Evolutionary conservation across 768 basidiomycete genomes (phyloP).

Genomic region (Fistulinella prunicolor): DNA sequence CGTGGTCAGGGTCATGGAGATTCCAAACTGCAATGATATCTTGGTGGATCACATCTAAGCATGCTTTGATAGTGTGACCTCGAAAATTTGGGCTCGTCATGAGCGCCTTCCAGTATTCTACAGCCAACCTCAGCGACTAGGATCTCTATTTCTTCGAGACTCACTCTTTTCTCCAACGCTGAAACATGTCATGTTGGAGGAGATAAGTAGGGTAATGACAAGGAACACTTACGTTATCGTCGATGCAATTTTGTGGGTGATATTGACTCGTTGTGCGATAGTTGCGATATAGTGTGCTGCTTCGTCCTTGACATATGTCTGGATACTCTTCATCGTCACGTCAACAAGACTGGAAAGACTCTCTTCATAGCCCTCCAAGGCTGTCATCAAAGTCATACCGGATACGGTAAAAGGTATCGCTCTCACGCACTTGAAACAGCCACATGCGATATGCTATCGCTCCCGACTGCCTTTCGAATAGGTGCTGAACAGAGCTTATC

Average conservation of each 20-base stretch:
- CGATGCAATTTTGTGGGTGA: neutral
- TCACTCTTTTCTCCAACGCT: conserved; percentile 3
- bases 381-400: neutral
- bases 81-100: neutral
- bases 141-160: neutral
- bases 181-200: neutral
- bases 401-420: neutral
- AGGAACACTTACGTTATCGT: neutral
- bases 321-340: neutral
- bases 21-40: conserved; percentile 8
- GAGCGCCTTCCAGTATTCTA: conserved; percentile 2
- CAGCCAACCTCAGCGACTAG: neutral
- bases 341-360: neutral
- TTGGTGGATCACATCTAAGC: neutral
- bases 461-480: neutral
- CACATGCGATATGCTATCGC: neutral
- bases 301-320: neutral
- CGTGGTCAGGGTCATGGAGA: conserved; percentile 1
- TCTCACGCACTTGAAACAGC: conserved; percentile 5
- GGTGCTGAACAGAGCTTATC: neutral
- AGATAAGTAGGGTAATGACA: neutral
- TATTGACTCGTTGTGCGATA: neutral
- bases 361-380: neutral
- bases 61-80: neutral
- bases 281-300: neutral